Conservation (phyloP, 495 filamentous ascomycete species). For the Aspergillus avenaceus region DNA sequence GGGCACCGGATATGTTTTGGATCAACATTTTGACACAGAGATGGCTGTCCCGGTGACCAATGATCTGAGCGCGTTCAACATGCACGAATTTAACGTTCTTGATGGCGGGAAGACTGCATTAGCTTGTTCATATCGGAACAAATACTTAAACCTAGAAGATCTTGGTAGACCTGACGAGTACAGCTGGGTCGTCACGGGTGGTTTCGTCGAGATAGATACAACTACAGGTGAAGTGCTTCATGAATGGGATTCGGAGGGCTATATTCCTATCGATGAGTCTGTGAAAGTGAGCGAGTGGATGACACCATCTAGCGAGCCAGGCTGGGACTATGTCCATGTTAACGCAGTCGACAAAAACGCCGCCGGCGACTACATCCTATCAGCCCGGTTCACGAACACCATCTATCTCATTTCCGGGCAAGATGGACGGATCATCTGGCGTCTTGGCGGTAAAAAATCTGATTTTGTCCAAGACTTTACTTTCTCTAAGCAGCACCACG, state of each 20-base stretch:
- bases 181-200: slow-evolving; percentile 36
- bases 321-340: slow-evolving; percentile 41
- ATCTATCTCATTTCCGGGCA: slow-evolving; percentile 55
- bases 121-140: slow-evolving; percentile 46
- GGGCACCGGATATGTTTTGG: slow-evolving; percentile 30
- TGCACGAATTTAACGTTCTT: slow-evolving; percentile 48
- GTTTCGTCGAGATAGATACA: slow-evolving; percentile 45
- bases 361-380: slow-evolving; percentile 55
- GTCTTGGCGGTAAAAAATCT: slow-evolving; percentile 45
- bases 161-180: slow-evolving; percentile 39
- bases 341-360: slow-evolving; percentile 41
- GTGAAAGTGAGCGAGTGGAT: slow-evolving; percentile 18
- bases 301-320: slow-evolving; percentile 17
- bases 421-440: slow-evolving; percentile 55
- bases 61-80: slow-evolving; percentile 39
- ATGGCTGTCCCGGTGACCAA: slow-evolving; percentile 35
- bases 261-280: slow-evolving; percentile 38
- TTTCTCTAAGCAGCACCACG: slow-evolving; percentile 61
- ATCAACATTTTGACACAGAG: slow-evolving; percentile 31
- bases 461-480: slow-evolving; percentile 43
- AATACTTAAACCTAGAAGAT: slow-evolving; percentile 35
- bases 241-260: slow-evolving; percentile 44
- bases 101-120: slow-evolving; percentile 37
- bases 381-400: slow-evolving; percentile 51
- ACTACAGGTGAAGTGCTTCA: slow-evolving; percentile 41